phyloP scores from a whole-genome alignment of 352 stramenopile genomes.

The Saprolegnia parasitica region DNA sequence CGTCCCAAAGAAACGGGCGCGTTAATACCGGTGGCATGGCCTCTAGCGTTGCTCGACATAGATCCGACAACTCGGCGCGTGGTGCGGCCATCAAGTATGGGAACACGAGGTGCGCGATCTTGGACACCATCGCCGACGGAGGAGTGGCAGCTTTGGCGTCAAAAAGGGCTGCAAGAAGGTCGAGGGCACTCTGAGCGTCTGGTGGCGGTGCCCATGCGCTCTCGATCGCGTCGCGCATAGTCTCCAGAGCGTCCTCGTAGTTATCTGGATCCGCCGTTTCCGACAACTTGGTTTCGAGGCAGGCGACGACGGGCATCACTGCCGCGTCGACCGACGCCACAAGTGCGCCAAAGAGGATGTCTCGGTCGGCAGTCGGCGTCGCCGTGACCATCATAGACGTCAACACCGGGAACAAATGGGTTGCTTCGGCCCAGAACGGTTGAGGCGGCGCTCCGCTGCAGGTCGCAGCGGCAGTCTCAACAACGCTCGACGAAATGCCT shows the following conservation, averaged over 20 bases:
- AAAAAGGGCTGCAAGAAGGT: neutral
- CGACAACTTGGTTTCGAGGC: neutral
- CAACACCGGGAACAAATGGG: neutral
- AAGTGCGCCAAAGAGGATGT: neutral
- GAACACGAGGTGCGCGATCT: constrained; percentile 10
- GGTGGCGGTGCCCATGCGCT: neutral
- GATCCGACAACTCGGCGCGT: neutral
- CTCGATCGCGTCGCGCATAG: neutral
- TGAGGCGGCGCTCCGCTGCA: neutral
- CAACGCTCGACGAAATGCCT: neutral
- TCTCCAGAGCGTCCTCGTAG: neutral
- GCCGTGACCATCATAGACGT: neutral
- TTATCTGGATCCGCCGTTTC: neutral
- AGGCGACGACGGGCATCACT: neutral
- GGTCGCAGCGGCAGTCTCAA: neutral
- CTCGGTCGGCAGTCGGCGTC: neutral
- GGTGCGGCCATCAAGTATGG: constrained; percentile 16
- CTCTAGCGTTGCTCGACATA: neutral
- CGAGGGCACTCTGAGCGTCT: neutral
- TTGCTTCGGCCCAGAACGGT: neutral
- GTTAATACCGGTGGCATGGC: neutral
- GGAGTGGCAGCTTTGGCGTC: neutral
- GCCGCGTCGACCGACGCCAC: neutral
- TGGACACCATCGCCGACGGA: neutral
- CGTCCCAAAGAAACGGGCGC: constrained; percentile 2